Conservation (phyloP, 139 green algal genomes). For the Tetratostichococcus sp. region DNA sequence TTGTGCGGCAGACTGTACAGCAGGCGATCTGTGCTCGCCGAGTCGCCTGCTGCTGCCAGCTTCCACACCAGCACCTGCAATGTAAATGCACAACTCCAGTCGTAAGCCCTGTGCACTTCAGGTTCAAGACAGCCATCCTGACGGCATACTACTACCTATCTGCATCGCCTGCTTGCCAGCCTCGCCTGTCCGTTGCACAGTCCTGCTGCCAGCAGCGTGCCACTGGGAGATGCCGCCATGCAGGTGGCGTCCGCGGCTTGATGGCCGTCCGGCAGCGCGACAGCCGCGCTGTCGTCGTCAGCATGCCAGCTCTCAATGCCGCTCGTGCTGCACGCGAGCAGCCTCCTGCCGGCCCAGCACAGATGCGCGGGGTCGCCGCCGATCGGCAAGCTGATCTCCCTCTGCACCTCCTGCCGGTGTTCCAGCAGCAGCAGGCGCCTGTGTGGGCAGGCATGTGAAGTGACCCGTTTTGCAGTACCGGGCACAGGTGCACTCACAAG, state of each 20-base stretch:
- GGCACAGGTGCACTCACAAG: no score
- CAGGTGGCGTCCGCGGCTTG: neutral
- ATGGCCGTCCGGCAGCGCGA: neutral
- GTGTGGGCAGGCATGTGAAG: neutral
- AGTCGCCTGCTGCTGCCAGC: neutral
- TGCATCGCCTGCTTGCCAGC: neutral
- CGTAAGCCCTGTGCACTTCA: no score
- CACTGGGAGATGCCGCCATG: neutral
- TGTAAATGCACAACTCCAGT: no score
- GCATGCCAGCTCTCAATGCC: neutral
- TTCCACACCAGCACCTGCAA: neutral
- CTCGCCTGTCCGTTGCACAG: neutral
- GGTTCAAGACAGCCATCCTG: no score
- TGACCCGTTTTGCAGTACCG: no score
- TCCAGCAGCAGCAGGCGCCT: neutral
- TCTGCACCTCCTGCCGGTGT: neutral
- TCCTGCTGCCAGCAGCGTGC: neutral
- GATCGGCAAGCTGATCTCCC: neutral
- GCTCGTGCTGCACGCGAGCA: neutral
- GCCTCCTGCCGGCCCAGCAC: neutral
- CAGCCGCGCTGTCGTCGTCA: neutral
- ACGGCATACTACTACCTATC: no score
- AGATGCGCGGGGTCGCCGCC: neutral
- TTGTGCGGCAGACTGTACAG: neutral
- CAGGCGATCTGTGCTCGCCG: neutral